Conservation (phyloP, 2,329 filamentous ascomycete genomes). For the Cladosporium sp. region DNA sequence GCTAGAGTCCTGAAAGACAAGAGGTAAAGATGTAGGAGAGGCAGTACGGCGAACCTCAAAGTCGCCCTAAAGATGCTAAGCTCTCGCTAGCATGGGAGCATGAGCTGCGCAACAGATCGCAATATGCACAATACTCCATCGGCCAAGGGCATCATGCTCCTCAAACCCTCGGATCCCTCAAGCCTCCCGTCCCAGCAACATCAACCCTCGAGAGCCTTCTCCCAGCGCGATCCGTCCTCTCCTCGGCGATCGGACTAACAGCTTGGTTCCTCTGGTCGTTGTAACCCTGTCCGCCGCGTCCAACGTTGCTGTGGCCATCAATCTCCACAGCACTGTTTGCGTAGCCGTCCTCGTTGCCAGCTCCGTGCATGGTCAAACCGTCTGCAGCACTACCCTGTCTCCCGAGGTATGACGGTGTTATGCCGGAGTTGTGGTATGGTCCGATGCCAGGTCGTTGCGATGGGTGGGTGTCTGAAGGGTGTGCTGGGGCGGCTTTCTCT, state of each 20-base stretch:
- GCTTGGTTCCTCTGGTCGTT: background rate
- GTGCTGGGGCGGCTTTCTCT: background rate
- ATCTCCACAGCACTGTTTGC: conserved; percentile 16
- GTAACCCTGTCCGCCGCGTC: conserved; percentile 11
- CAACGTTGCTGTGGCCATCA: conserved; percentile 17
- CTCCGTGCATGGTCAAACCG: conserved; percentile 45
- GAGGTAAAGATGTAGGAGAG: background rate
- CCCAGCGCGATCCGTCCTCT: background rate
- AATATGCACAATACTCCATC: background rate
- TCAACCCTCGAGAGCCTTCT: conserved; percentile 13
- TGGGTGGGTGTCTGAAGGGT: background rate
- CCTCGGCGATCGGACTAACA: background rate
- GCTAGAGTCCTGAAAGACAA: background rate
- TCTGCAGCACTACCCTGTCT: conserved; percentile 41
- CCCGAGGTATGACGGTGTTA: conserved; percentile 40
- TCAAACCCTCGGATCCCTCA: background rate
- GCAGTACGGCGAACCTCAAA: background rate
- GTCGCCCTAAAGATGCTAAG: no score
- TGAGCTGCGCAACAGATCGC: no score
- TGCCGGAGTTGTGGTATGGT: conserved; percentile 28
- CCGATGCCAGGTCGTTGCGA: conserved; percentile 21
- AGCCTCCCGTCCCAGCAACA: conserved; percentile 14
- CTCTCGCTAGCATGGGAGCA: no score
- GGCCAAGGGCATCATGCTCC: background rate
- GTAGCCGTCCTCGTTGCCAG: conserved; percentile 10